Base-by-base conservation (phyloP, 352 stramenopile genomes). In the Peronospora destructor region DNA sequence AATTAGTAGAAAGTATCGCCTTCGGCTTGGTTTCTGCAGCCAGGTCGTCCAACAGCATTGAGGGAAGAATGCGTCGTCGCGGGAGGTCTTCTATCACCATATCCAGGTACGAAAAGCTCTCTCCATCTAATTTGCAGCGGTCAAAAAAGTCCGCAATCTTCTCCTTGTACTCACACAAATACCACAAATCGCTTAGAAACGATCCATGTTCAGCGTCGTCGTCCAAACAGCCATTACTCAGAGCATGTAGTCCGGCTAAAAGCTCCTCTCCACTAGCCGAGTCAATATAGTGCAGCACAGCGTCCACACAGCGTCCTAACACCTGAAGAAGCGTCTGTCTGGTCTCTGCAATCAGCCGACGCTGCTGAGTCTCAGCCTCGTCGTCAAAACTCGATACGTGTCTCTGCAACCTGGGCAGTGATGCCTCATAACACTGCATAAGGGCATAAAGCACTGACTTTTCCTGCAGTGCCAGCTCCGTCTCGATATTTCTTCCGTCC, bases 181-280 rank as follows among this genome's bases (percentile, higher is more conserved):
- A 57, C 75, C 76, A 88, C 17, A 89, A 45, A 53, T 92, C 81
- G 30, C 76, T 87, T 38, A 92, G 25, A 30, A 74, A 83, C 49
- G 78, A 85, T 11, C 78, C 81, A 28, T 77, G 66, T 46, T 92
- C 78, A 0, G 60, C 53, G 2, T 67, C 56, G 2, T 84, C 55
- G 4, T 79, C 62, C 28, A 75, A 49, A 6, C 64, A 75, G 38
- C 73, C 70, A 50, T 85, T 74, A 16, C 73, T 82, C 4, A 90
- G 45, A 42, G 67, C 57, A 47, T 92, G 74, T 5, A 92, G 47
- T 26, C 81, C 72, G 26, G 66, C 68, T 32, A 90, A 44, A 21
- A 89, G 37, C 14, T 64, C 51, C 32, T 90, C 78, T 1, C 28
- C 64, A 56, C n/a, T 51, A 21, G 33, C 45, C n/a, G 36, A 49